Conservation (phyloP, 192 early-diverging fungal species). For the Podila verticillata region DNA sequence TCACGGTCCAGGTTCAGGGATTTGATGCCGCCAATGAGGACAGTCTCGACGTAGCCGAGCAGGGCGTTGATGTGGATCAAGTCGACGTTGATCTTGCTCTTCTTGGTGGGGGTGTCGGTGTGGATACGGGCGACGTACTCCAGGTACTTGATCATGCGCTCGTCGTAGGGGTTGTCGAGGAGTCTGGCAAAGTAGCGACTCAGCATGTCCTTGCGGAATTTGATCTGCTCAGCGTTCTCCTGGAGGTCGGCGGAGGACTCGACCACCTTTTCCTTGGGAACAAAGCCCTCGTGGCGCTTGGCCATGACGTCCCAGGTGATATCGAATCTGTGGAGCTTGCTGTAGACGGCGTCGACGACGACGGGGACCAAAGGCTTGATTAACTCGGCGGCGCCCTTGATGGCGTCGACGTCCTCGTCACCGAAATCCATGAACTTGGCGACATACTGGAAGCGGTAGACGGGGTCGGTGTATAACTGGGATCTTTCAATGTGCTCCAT, state of each 20-base stretch:
- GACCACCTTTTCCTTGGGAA: constrained; percentile 50
- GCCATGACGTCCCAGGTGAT: constrained; percentile 79
- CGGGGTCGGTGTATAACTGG: constrained; percentile 74
- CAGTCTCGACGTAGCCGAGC: constrained; percentile 71
- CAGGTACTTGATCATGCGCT: constrained; percentile 74
- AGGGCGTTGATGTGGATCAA: constrained; percentile 85
- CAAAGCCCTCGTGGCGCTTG: constrained; percentile 72
- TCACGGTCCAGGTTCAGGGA: constrained; percentile 63
- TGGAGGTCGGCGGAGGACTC: constrained; percentile 55
- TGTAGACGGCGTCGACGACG: constrained; percentile 83
- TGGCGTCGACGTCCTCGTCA: constrained; percentile 71
- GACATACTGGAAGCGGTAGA: constrained; percentile 85
- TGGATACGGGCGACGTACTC: constrained; percentile 87
- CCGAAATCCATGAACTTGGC: constrained; percentile 78
- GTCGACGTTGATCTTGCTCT: constrained; percentile 83
- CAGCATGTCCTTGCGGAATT: constrained; percentile 83
- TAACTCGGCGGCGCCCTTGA: constrained; percentile 69
- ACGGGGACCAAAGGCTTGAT: constrained; percentile 74
- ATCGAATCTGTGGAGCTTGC: constrained; percentile 74
- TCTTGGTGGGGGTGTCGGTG: constrained; percentile 76
- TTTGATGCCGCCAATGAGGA: constrained; percentile 63
- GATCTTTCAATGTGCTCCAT: constrained; percentile 73
- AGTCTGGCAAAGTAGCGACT: constrained; percentile 77
- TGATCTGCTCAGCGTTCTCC: constrained; percentile 76
- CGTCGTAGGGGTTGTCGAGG: constrained; percentile 58